These are phyloP conservation scores for Colletotrichum horii DNA, from an alignment of 2,329 filamentous ascomycete genomes.

Conservation along the genomic window DNA sequence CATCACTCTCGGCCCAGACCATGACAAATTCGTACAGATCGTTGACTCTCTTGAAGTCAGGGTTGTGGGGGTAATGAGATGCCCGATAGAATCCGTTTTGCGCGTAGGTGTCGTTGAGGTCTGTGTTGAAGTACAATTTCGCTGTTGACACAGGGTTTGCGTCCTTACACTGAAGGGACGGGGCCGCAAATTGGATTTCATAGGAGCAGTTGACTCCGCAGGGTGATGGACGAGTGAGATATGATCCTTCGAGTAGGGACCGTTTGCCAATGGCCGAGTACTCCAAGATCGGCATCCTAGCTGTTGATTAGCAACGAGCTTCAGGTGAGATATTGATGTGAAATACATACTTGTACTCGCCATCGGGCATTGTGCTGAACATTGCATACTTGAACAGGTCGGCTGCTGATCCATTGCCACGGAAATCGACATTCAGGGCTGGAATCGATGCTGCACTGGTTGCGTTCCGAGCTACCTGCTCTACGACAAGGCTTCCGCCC, in stretches of 20 bases:
- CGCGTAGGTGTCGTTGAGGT: neutral
- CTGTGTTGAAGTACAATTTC: neutral
- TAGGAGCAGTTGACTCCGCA: neutral
- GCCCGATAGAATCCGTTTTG: neutral
- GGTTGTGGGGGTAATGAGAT: neutral
- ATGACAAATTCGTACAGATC: neutral
- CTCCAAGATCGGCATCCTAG: neutral
- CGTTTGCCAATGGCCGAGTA: neutral
- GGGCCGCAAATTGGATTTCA: neutral
- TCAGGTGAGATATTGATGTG: neutral
- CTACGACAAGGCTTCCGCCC: neutral
- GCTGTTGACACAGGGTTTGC: neutral
- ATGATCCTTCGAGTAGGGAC: neutral
- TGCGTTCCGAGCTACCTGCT: neutral
- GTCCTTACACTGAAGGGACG: neutral
- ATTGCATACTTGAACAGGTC: neutral
- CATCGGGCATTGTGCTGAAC: neutral
- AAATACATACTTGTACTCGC: neutral
- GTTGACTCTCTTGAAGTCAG: neutral
- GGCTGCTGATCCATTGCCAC: neutral
- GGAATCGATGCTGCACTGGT: neutral
- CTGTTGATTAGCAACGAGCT: neutral
- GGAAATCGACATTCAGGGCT: neutral
- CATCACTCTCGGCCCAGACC: neutral
- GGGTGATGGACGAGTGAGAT: neutral